phyloP scores from a whole-genome alignment of 1,284 basidiomycete species.

The Ustilago xerochloae region DNA sequence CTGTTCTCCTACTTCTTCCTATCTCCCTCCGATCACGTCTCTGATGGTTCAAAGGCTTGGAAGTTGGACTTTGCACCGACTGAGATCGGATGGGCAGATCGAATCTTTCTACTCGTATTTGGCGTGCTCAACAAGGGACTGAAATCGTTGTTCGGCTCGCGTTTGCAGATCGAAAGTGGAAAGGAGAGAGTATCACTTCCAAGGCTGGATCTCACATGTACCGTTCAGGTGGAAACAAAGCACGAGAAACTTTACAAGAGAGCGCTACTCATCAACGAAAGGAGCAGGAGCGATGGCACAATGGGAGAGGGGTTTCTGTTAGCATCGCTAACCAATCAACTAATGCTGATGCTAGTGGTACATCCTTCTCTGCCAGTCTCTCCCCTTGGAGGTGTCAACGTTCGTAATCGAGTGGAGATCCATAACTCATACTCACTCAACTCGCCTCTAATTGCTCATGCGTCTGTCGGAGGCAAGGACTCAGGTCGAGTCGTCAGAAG shows the following conservation, averaged over 20 bases:
- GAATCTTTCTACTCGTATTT: conserved; percentile 7
- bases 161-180: not conserved
- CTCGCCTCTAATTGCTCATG: conserved; percentile 8
- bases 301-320: conserved; percentile 11
- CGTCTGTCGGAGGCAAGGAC: conserved; percentile 17
- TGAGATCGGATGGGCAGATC: conserved; percentile 15
- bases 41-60: conserved; percentile 6
- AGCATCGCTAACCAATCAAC: conserved; percentile 26
- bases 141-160: not conserved
- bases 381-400: conserved; percentile 29
- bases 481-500: conserved; percentile 10
- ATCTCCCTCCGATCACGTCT: not conserved
- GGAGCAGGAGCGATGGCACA: not conserved
- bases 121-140: conserved; percentile 17
- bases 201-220: conserved; percentile 16
- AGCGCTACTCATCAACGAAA: not conserved
- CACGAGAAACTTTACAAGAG: conserved; percentile 2
- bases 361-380: conserved; percentile 27
- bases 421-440: not conserved
- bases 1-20: conserved; percentile 17
- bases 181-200: conserved; percentile 13
- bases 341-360: conserved; percentile 36
- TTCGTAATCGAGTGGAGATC: conserved; percentile 27
- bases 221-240: not conserved
- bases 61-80: conserved; percentile 16